These are phyloP conservation scores for Plasmodium falciparum DNA, from an alignment of 169 alveolate genomes.

Conservation along the genomic window DNA sequence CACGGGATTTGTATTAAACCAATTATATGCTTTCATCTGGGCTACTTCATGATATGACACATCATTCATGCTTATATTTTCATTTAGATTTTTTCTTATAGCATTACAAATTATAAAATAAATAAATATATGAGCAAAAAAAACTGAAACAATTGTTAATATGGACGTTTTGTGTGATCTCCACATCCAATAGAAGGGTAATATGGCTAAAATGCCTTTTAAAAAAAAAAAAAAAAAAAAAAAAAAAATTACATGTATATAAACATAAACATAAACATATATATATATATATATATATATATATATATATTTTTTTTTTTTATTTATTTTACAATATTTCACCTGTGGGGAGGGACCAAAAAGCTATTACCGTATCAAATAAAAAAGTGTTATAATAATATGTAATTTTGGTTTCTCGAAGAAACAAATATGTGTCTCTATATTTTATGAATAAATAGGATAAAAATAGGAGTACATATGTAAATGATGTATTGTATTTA, in stretches of 20 bases:
- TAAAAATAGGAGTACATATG: slow-evolving; percentile 14
- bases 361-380: slow-evolving; percentile 27
- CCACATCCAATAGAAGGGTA: slow-evolving; percentile 33
- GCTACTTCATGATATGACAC: not conserved
- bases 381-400: slow-evolving; percentile 31
- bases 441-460: slow-evolving; percentile 28
- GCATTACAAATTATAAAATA: slow-evolving; percentile 10
- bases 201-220: slow-evolving; percentile 10
- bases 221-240: not conserved
- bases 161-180: slow-evolving; percentile 9
- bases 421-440: slow-evolving; percentile 41
- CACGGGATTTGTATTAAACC: slow-evolving; percentile 35
- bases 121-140: slow-evolving; percentile 3
- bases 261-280: not conserved
- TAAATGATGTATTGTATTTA: slow-evolving; percentile 33
- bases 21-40: slow-evolving; percentile 8
- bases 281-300: not conserved
- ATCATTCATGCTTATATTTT: not conserved
- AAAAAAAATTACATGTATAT: too few relatives aligned
- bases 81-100: not conserved
- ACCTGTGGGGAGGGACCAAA: slow-evolving; percentile 49
- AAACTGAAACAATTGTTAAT: not conserved
- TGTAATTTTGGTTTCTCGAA: slow-evolving; percentile 32
- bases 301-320: too few relatives aligned
- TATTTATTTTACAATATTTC: too few relatives aligned